Evolutionary conservation across 495 filamentous ascomycete genomes (phyloP), one percentile per base, ranked within the genome.

Genomic region (Trichoderma orchidacearum): DNA sequence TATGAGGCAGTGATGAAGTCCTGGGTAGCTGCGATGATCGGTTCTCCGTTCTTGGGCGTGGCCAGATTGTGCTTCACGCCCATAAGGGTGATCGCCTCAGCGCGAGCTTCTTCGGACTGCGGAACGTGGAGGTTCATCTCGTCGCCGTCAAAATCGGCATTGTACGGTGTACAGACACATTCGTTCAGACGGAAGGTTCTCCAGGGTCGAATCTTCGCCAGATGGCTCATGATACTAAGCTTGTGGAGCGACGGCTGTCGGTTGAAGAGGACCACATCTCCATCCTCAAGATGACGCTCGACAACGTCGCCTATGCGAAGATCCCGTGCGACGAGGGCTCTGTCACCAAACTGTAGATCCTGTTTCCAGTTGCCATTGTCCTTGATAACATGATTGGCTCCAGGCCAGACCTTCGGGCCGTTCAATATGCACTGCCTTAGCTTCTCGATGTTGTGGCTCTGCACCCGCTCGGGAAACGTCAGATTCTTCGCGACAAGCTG

Each of bases 111-210:
- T 63, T 99, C 92, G 17, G 86, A 87, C 67, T 99, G 93, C 7
- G 93, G 94, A 38, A 99, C 94, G 77, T 99, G 93, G 70, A 99
- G 81, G 66, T 99, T 99, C 93, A 99, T 99, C 72, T 99, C 93
- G 70, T 99, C 93, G 61, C 93, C 93, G 66, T 99, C 93, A 66
- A 99, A 99, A 84, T 99, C 93, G 59, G 93, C 93, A 70, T 99
- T 99, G 75, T 99, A 99, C 8, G 93, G 93, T 41, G 89, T 92
- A 66, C 93, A 98, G 6, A 94, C 93, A 80, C 93, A 97, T 66
- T 98, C 93, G 65, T 98, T 98, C 53, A 98, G 77, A 48, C 93
- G 85, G 70, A 98, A 97, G 0, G 93, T 98, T 66, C 92, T 84
- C 82, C 95, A 92, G 5, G 92, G 93, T 52, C 94, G 85, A 51